Evolutionary conservation across 345 rosid genomes (phyloP).

Genomic region (Litchi chinensis): DNA sequence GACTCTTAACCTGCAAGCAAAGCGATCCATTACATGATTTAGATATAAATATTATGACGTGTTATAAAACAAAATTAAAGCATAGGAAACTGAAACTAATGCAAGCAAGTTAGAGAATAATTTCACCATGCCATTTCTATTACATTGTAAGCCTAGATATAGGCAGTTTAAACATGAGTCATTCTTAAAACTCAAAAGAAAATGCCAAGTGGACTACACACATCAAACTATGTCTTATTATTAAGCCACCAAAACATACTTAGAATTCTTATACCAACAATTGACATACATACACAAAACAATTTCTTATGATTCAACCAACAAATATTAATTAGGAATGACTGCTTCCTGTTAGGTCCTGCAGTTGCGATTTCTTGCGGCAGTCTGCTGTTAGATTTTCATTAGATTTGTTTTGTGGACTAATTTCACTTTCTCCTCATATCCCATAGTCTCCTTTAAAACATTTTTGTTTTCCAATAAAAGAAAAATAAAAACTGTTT

Average conservation of each 20-base stretch:
- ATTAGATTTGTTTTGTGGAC: neutral
- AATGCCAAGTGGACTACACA: neutral
- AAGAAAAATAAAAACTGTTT: neutral
- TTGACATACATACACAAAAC: too few species aligned
- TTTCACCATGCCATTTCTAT: neutral
- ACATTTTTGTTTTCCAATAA: neutral
- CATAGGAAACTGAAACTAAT: neutral
- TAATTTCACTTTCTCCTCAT: neutral
- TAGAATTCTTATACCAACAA: neutral
- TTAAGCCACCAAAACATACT: neutral
- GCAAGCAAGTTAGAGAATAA: neutral
- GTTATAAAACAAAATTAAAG: neutral
- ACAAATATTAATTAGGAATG: neutral
- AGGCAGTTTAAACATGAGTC: neutral
- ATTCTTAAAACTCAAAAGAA: neutral
- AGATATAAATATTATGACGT: slow-evolving; percentile 24
- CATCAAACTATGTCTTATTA: neutral
- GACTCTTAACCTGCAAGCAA: slow-evolving; percentile 53
- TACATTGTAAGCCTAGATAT: neutral
- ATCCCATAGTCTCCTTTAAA: neutral
- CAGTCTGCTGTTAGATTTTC: neutral
- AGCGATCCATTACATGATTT: slow-evolving; percentile 35
- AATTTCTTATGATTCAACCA: neutral
- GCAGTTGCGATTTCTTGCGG: neutral
- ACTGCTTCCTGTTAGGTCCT: neutral